Conservation (phyloP, 2,329 filamentous ascomycete genomes). For the Neonectria punicea region DNA sequence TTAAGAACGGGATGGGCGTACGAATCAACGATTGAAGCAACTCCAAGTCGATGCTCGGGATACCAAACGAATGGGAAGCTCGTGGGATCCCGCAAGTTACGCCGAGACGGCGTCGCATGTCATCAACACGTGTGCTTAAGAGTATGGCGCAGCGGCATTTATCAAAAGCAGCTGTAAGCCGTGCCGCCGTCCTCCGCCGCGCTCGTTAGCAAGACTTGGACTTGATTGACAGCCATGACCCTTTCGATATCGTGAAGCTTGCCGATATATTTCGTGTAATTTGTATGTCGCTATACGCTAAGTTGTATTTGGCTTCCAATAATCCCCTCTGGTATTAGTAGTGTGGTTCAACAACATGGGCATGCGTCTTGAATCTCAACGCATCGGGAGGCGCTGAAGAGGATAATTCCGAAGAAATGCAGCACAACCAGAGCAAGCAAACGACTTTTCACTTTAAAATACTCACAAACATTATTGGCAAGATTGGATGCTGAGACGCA, state of each 20-base stretch:
- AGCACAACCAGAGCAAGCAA: background rate
- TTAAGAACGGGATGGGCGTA: background rate
- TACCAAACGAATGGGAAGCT: background rate
- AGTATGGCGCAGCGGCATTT: background rate
- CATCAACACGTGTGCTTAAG: background rate
- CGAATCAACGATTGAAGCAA: constrained; percentile 1
- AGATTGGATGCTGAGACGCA: background rate
- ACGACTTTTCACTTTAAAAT: background rate
- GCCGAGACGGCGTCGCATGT: background rate
- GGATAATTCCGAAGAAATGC: background rate
- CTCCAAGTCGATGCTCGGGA: background rate
- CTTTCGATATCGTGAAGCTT: background rate
- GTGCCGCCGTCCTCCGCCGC: no score
- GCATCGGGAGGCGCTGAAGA: background rate
- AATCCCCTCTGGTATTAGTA: background rate
- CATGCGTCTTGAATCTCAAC: background rate
- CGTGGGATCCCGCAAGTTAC: background rate
- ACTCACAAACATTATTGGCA: background rate
- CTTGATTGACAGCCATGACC: no score
- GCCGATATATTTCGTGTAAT: background rate
- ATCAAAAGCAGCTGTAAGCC: no score
- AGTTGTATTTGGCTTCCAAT: background rate
- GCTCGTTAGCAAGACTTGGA: background rate
- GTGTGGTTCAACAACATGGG: background rate
- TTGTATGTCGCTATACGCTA: background rate